Evolutionary conservation across 176 grass and related monocot genomes (phyloP).

Genomic region (Bonia amplexicaulis): DNA sequence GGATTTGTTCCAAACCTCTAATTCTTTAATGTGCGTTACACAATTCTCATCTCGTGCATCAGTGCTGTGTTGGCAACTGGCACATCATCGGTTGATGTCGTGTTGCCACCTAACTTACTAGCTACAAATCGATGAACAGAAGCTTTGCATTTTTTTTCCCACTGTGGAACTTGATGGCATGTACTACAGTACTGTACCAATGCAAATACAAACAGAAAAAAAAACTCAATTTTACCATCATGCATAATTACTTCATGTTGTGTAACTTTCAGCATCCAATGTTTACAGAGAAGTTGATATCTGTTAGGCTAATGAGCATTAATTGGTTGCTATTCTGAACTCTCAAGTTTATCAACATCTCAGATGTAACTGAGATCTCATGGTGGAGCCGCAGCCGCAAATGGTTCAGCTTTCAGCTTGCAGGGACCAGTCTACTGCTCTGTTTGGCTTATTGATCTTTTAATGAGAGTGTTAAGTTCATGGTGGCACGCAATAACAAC

Average conservation of each 20-base stretch:
- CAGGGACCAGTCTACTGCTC: neutral
- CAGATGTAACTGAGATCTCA: neutral
- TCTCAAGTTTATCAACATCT: neutral
- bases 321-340: neutral
- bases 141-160: neutral
- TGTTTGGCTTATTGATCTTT: neutral
- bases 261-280: neutral
- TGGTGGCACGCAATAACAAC: slow-evolving; percentile 6
- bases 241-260: neutral
- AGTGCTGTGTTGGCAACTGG: neutral
- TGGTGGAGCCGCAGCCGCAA: slow-evolving; percentile 7
- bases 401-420: neutral
- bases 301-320: neutral
- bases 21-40: neutral
- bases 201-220: neutral
- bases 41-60: slow-evolving; percentile 3
- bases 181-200: neutral
- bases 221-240: neutral
- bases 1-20: neutral
- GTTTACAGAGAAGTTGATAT: neutral
- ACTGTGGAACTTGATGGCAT: neutral
- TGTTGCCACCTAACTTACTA: slow-evolving; percentile 8
- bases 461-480: neutral
- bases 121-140: neutral
- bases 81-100: slow-evolving; percentile 15